Base-by-base conservation (phyloP, 495 filamentous ascomycete genomes). In the Gamarada debralockiae region DNA sequence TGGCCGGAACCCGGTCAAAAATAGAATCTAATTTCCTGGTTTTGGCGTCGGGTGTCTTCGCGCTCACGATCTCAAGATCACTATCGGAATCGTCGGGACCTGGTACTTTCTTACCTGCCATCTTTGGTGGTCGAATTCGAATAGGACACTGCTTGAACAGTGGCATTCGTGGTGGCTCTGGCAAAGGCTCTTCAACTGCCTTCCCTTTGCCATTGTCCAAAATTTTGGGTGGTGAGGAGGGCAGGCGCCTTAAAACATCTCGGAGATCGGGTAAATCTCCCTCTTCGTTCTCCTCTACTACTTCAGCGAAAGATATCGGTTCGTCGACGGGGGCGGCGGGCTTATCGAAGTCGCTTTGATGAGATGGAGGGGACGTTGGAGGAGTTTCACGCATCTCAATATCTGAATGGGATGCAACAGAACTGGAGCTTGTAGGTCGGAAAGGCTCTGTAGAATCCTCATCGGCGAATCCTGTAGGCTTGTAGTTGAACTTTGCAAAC, bases 401-500 rank as follows among this genome's bases (percentile, higher is more conserved):
- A 64, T 78, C 74, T 3, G 70, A 74, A 22, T 72, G 64, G 24
- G 62, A 65, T 17, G 48, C 47, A 14, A 44, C 72, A 15, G 59
- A 55, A 72, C 31, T 61, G 56, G 17, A 75, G 71, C 56, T 25
- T 64, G 67, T 13, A 60, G 70, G 21, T 67, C 65, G 15, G 64
- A 63, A 46, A 67, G 79, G 69, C 50, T 76, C 71, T 36, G 44
- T 13, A 22, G 24, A 25, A 22, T 60, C 56, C 20, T 62, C 52
- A 12, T 49, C 62, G 13, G 50, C 20, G 1, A 61, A 54, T 3
- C 17, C 27, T 7, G 55, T 34, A 27, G 78, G 69, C 53, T 73
- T 78, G 59, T 85, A 92, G 63, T 90, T 89, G 71, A 97, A 95
- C 24, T 80, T 77, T 33, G 89, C 84, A 64, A 99, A 88, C 18